phyloP scores from a whole-genome alignment of 306 rosid species.

The Geum urbanum region DNA sequence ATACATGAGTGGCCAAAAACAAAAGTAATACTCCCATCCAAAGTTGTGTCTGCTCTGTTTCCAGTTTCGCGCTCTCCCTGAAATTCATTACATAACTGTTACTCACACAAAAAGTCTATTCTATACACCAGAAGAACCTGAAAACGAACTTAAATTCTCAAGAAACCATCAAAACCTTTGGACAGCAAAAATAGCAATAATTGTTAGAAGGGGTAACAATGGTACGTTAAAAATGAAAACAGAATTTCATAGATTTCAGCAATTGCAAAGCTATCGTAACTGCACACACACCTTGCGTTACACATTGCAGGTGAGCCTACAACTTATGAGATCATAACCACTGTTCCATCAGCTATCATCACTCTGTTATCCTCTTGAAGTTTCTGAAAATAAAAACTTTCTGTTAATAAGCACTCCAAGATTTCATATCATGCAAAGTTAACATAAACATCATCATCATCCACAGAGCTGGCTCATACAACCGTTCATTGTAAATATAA shows the following conservation, averaged over 20 bases:
- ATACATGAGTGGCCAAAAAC: conserved; percentile 6
- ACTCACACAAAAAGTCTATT: not conserved
- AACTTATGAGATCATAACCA: conserved; percentile 65
- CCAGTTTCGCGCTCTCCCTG: conserved; percentile 35
- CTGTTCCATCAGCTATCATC: conserved; percentile 66
- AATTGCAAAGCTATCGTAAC: not conserved
- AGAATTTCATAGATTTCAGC: not conserved
- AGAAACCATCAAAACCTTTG: not conserved
- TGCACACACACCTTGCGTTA: not conserved
- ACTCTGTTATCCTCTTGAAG: conserved; percentile 84
- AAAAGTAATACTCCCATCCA: conserved; percentile 2
- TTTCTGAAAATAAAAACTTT: conserved; percentile 46
- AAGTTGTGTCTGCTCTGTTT: conserved; percentile 5
- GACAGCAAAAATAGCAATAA: not conserved
- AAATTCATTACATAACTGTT: conserved; percentile 4
- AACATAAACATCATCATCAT: not conserved
- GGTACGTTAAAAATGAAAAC: not conserved
- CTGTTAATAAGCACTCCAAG: not conserved
- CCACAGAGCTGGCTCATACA: not conserved
- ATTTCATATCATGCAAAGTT: not conserved
- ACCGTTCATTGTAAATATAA: not conserved
- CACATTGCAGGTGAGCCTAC: conserved; percentile 6
- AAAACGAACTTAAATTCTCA: not conserved
- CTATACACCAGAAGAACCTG: not conserved
- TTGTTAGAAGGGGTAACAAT: not conserved